phyloP scores from a whole-genome alignment of 2,329 filamentous ascomycete species.

The Chrysosporium queenslandicum region DNA sequence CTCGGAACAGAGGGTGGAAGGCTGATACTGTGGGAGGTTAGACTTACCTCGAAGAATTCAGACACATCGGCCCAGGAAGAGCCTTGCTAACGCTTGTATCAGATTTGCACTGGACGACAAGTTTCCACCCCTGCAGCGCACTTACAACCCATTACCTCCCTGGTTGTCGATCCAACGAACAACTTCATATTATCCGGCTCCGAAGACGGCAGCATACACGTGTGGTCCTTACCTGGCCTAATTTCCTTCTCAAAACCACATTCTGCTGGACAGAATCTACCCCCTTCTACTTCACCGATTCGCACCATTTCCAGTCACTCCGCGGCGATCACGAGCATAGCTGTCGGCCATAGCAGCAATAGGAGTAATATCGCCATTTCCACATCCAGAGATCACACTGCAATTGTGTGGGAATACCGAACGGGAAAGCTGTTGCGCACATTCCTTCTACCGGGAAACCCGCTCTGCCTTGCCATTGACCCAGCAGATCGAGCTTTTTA shows the following conservation, averaged over 20 bases:
- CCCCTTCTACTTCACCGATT: slow-evolving; percentile 53
- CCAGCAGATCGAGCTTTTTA: slow-evolving; percentile 76
- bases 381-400: slow-evolving; percentile 73
- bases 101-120: slow-evolving; percentile 38
- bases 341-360: slow-evolving; percentile 55
- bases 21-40: slow-evolving; percentile 84
- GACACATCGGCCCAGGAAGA: background rate
- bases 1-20: slow-evolving; percentile 78
- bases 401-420: slow-evolving; percentile 86
- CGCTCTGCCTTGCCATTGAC: slow-evolving; percentile 65
- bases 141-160: slow-evolving; percentile 53
- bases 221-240: slow-evolving; percentile 74
- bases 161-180: slow-evolving; percentile 58
- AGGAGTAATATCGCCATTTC: slow-evolving; percentile 76
- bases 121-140: slow-evolving; percentile 37
- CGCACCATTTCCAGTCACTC: slow-evolving; percentile 65
- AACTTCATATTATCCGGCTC: slow-evolving; percentile 41
- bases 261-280: slow-evolving; percentile 33
- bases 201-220: slow-evolving; percentile 73
- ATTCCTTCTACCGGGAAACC: slow-evolving; percentile 64
- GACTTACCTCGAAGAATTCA: slow-evolving; percentile 25
- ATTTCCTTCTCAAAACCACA: slow-evolving; percentile 49
- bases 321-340: slow-evolving; percentile 41
- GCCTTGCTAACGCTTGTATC: slow-evolving; percentile 10
- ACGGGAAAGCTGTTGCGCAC: slow-evolving; percentile 69